These are phyloP conservation scores for Cladosporium sp. DNA, from an alignment of 2,329 filamentous ascomycete genomes.

Conservation along the genomic window DNA sequence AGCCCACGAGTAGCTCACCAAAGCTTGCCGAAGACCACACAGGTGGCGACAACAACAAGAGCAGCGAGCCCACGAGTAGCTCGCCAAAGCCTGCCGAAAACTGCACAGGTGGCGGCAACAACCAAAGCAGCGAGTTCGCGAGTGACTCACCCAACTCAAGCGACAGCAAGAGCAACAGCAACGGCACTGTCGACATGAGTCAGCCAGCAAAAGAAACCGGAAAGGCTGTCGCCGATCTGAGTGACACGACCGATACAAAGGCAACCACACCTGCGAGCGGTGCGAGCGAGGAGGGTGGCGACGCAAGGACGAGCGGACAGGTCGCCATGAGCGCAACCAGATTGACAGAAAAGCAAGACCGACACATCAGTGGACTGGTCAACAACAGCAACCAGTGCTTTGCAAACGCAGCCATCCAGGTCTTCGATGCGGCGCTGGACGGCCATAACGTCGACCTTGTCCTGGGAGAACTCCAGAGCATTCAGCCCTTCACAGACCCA, in stretches of 20 bases:
- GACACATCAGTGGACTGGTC: constrained; percentile 12
- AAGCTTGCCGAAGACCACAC: background rate
- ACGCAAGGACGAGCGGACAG: background rate
- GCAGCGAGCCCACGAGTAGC: background rate
- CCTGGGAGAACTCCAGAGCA: constrained; percentile 10
- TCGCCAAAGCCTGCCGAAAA: background rate
- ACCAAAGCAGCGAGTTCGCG: background rate
- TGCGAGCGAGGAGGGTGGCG: background rate
- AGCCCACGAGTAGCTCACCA: background rate
- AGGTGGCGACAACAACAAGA: background rate
- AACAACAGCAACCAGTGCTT: constrained; percentile 19
- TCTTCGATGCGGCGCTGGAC: constrained; percentile 15
- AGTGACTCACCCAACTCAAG: background rate
- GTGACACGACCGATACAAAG: background rate
- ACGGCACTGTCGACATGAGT: background rate
- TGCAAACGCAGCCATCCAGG: constrained; percentile 17
- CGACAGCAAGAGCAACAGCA: background rate
- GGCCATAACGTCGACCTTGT: constrained; percentile 7
- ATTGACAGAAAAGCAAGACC: background rate
- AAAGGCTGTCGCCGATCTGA: background rate
- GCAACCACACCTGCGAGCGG: background rate
- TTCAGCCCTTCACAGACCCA: background rate
- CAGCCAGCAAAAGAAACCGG: background rate
- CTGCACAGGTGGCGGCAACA: background rate
- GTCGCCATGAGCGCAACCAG: background rate